Percentiles rank a stretch among this genome's conserved stretches.
Conservation (phyloP, 208 protist species). For the Herpetomonas muscarum region DNA sequence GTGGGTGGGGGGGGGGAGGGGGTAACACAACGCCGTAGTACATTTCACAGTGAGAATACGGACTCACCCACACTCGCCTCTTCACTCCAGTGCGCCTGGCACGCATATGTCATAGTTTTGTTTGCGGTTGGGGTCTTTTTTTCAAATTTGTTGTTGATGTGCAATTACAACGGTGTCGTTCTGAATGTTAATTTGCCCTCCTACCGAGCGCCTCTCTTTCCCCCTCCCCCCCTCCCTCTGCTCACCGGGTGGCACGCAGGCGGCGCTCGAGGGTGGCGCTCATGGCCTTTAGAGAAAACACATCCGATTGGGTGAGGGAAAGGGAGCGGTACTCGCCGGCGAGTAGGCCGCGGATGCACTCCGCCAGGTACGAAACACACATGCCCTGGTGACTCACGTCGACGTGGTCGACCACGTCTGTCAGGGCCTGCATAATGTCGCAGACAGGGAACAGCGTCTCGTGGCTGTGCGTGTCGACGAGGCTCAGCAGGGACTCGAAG, state of each 20-base stretch:
- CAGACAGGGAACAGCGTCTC: slow-evolving; percentile 27
- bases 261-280: slow-evolving; percentile 11
- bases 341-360: slow-evolving; percentile 57
- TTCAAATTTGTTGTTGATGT: no score
- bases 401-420: slow-evolving; percentile 32
- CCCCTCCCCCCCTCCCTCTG: background rate
- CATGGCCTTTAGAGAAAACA: slow-evolving; percentile 24
- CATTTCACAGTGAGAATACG: no score
- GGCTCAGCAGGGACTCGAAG: slow-evolving; percentile 52
- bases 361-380: slow-evolving; percentile 52
- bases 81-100: no score
- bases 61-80: no score
- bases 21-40: no score
- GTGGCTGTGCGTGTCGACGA: slow-evolving; percentile 35
- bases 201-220: background rate
- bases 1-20: no score
- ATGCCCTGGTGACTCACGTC: slow-evolving; percentile 29
- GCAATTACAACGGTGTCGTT: no score
- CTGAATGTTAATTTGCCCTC: no score
- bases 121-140: no score
- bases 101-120: no score
- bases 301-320: slow-evolving; percentile 27
- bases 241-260: background rate
- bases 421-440: slow-evolving; percentile 33
- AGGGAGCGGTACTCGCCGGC: slow-evolving; percentile 35